phyloP scores from a whole-genome alignment of 768 basidiomycete genomes.

The Dendrothele bispora region DNA sequence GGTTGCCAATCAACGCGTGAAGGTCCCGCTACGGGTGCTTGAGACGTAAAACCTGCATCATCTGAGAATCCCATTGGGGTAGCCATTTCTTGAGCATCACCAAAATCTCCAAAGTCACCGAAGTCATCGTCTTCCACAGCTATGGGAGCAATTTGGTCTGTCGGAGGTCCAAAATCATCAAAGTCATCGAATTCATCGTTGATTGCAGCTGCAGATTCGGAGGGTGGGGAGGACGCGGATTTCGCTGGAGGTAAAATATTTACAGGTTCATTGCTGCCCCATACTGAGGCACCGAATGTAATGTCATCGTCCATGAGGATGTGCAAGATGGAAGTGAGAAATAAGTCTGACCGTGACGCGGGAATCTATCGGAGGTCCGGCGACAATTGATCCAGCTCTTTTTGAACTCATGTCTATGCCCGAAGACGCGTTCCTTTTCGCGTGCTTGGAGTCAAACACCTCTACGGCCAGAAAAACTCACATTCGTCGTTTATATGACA shows the following conservation, averaged over 20 bases:
- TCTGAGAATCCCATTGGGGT: constrained; percentile 36
- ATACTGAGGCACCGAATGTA: constrained; percentile 71
- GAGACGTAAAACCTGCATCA: constrained; percentile 33
- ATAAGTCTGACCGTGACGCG: constrained; percentile 8
- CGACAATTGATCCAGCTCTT: too few species aligned
- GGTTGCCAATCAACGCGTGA: constrained; percentile 57
- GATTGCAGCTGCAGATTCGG: constrained; percentile 19
- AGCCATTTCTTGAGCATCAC: constrained; percentile 48
- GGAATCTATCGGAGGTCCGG: constrained; percentile 9
- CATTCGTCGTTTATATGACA: constrained; percentile 71
- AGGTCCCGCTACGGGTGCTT: constrained; percentile 40
- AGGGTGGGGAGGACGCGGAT: constrained; percentile 17
- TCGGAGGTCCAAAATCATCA: constrained; percentile 56
- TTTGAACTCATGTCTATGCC: constrained; percentile 5
- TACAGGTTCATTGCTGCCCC: constrained; percentile 51
- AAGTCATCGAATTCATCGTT: constrained; percentile 52
- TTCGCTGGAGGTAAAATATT: constrained; percentile 27
- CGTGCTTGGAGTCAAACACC: constrained; percentile 47
- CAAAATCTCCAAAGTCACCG: constrained; percentile 88
- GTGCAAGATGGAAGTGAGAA: constrained; percentile 9
- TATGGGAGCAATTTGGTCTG: constrained; percentile 44
- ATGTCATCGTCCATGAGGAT: constrained; percentile 70
- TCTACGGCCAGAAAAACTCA: constrained; percentile 66
- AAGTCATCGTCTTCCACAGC: constrained; percentile 71
- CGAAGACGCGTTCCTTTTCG: constrained; percentile 60